Percentiles rank a stretch among this genome's conserved stretches.
phyloP scores from a whole-genome alignment of 345 rosid species.

The Chamaenerion angustifolium region DNA sequence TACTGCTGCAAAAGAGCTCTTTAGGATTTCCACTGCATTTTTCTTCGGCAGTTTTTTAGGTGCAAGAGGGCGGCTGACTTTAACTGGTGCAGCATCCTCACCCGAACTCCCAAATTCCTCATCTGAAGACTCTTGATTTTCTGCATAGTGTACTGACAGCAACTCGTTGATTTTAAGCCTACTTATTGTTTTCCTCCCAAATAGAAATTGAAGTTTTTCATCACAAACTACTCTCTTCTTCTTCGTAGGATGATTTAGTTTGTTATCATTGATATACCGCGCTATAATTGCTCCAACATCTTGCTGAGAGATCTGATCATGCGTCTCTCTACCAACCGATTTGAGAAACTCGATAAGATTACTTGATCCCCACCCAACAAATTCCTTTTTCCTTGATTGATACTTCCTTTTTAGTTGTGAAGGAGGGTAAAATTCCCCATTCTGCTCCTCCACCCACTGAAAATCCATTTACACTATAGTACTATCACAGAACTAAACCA shows the following conservation, averaged over 20 bases:
- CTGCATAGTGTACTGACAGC: conserved; percentile 51
- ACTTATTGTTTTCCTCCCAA: conserved; percentile 39
- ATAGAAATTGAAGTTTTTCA: conserved; percentile 31
- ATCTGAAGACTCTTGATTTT: conserved; percentile 38
- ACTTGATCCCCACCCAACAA: conserved; percentile 68
- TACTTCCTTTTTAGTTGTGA: conserved; percentile 27
- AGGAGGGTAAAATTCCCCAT: conserved; percentile 9
- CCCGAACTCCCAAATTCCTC: conserved; percentile 30
- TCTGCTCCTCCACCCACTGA: conserved; percentile 32
- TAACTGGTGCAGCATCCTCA: conserved; percentile 8
- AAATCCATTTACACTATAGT: conserved; percentile 9
- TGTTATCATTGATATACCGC: conserved; percentile 28
- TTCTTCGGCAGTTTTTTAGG: conserved; percentile 18
- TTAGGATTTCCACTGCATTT: conserved; percentile 21
- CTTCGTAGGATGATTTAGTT: conserved; percentile 28
- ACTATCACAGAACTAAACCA: no score
- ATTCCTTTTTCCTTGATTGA: conserved; percentile 31
- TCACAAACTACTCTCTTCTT: conserved; percentile 58
- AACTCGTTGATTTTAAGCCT: conserved; percentile 36
- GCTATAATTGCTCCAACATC: conserved; percentile 35
- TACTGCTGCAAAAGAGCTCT: conserved; percentile 47
- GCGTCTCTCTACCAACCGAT: conserved; percentile 34
- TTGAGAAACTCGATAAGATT: conserved; percentile 52
- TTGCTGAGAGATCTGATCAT: conserved; percentile 23
- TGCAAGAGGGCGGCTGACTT: conserved; percentile 6